A percentile compares a stretch with the other conserved stretches of the same genome.
Conservation (phyloP, 1,284 basidiomycete genomes). For the Anthracocystis setariae region DNA sequence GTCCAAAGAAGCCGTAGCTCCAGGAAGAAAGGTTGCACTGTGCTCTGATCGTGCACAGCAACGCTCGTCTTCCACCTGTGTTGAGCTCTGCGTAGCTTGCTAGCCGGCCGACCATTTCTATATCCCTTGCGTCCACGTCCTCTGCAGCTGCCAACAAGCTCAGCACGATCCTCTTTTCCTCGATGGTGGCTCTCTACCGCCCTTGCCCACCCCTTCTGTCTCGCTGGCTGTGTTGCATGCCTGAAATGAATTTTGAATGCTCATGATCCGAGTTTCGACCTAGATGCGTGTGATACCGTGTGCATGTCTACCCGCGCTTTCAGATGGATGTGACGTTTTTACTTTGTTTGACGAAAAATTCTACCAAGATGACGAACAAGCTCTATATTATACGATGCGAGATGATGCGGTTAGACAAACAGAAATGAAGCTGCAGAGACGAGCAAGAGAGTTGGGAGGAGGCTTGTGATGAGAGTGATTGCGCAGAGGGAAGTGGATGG, state of each 20-base stretch:
- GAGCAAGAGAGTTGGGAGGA: background rate
- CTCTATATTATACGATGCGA: background rate
- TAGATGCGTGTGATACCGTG: too few species aligned
- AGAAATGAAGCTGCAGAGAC: background rate
- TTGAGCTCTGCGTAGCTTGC: too few species aligned
- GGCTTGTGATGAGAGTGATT: background rate
- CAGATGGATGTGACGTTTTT: too few species aligned
- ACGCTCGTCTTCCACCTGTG: too few species aligned
- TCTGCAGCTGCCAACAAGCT: background rate
- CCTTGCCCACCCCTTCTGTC: background rate
- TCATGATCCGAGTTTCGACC: too few species aligned
- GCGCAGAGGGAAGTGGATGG: background rate
- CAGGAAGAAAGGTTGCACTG: constrained; percentile 71
- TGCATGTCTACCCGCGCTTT: too few species aligned
- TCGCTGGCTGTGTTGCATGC: constrained; percentile 9
- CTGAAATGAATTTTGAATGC: constrained; percentile 8
- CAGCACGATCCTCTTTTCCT: background rate
- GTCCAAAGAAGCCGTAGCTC: constrained; percentile 69
- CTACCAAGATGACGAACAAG: background rate
- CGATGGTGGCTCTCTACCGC: background rate
- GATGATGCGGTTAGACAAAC: constrained; percentile 1
- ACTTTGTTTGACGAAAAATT: too few species aligned
- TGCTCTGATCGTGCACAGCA: constrained; percentile 72
- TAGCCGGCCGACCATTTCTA: background rate
- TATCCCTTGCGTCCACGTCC: constrained; percentile 1